phyloP scores from a whole-genome alignment of 106 monocot genomes.

The Dactylorhiza incarnata region DNA sequence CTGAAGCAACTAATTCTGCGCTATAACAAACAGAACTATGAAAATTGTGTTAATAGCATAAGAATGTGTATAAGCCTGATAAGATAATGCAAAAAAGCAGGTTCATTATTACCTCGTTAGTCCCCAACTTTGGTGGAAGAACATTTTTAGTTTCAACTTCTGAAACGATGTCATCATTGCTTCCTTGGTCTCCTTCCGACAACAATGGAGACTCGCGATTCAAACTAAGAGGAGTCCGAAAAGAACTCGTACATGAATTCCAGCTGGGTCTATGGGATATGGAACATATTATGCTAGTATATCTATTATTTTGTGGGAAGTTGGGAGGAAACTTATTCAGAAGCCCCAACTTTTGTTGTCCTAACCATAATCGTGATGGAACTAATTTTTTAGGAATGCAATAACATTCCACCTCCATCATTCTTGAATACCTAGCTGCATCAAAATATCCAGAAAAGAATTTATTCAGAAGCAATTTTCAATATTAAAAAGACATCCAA shows the following conservation, averaged over 20 bases:
- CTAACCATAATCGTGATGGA: slow-evolving; percentile 5
- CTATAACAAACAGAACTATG: too few relatives aligned
- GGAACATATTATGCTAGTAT: slow-evolving; percentile 16
- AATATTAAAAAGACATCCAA: too few relatives aligned
- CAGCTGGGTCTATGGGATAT: slow-evolving; percentile 3
- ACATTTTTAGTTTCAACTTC: slow-evolving; percentile 19
- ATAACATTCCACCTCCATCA: not conserved
- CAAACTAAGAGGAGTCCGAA: slow-evolving; percentile 24
- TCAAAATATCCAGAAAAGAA: not conserved
- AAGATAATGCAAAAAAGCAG: not conserved
- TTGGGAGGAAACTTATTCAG: slow-evolving; percentile 6
- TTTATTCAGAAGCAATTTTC: too few relatives aligned
- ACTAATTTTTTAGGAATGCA: not conserved
- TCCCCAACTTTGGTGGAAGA: slow-evolving; percentile 14
- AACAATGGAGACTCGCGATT: slow-evolving; percentile 21
- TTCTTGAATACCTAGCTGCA: slow-evolving; percentile 13
- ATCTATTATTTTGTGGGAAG: not conserved
- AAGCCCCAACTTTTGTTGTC: slow-evolving; percentile 8
- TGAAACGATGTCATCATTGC: slow-evolving; percentile 11
- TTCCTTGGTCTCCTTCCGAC: slow-evolving; percentile 13
- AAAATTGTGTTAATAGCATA: too few relatives aligned
- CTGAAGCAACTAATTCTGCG: too few relatives aligned
- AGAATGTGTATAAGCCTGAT: not conserved
- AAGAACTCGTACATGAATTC: slow-evolving; percentile 23
- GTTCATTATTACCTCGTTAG: slow-evolving; percentile 39